Evolutionary conservation across 257 asterid genomes (phyloP).

Genomic region (Nicotiana tomentosiformis): DNA sequence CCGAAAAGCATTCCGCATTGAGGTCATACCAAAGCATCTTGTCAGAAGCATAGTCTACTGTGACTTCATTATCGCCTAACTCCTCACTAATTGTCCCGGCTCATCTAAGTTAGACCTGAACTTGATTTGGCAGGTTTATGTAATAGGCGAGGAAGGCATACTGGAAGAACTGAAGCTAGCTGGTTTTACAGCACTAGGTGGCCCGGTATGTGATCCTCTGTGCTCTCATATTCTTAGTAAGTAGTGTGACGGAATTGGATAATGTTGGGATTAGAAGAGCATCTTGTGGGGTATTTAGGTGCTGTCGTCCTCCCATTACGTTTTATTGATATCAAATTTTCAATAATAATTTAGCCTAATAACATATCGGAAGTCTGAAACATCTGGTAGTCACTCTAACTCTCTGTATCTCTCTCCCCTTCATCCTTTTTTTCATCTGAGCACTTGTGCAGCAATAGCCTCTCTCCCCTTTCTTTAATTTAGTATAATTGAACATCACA

Average conservation of each 20-base stretch:
- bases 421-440: neutral
- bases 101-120: neutral
- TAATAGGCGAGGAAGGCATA: conserved; percentile 91
- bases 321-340: neutral
- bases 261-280: neutral
- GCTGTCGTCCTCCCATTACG: neutral
- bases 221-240: neutral
- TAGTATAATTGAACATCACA: neutral
- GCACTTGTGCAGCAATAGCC: neutral
- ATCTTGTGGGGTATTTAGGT: neutral
- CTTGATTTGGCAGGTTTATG: conserved; percentile 66
- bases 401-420: neutral
- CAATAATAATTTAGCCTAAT: neutral
- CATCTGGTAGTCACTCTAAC: neutral
- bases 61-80: neutral
- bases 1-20: neutral
- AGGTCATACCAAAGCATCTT: neutral
- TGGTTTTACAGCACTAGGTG: conserved; percentile 78
- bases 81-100: neutral
- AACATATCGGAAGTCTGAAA: neutral
- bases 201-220: conserved; percentile 61
- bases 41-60: neutral
- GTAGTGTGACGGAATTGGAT: neutral
- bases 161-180: conserved; percentile 72
- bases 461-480: neutral